These are phyloP conservation scores for Nakazawaea anatomiae DNA, from an alignment of 805 yeast genomes.

Conservation along the genomic window DNA sequence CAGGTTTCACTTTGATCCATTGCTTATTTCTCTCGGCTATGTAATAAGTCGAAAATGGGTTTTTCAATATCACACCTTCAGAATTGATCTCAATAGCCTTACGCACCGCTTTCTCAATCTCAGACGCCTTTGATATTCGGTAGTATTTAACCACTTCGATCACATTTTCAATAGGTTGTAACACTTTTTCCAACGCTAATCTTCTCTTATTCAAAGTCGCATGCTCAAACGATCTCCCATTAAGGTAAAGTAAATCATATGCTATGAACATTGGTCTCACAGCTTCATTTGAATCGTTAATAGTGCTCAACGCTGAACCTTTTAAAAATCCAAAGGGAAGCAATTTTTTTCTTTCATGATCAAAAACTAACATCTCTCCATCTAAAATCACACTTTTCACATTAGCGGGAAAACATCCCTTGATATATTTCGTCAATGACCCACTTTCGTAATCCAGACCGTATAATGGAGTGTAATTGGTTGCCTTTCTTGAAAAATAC, in stretches of 20 bases:
- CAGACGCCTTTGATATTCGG: slow-evolving; percentile 37
- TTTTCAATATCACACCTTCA: slow-evolving; percentile 82
- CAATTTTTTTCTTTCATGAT: slow-evolving; percentile 45
- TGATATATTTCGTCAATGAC: slow-evolving; percentile 19
- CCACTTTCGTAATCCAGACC: slow-evolving; percentile 50
- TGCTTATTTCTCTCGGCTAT: slow-evolving; percentile 53
- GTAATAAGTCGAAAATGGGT: slow-evolving; percentile 49
- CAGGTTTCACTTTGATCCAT: slow-evolving; percentile 94
- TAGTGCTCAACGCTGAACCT: slow-evolving; percentile 49
- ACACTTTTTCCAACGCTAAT: slow-evolving; percentile 36
- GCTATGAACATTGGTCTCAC: slow-evolving; percentile 52
- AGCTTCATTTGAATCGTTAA: slow-evolving; percentile 16
- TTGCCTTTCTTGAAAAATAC: slow-evolving; percentile 61
- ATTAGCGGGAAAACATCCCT: slow-evolving; percentile 20
- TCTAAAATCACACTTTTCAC: slow-evolving; percentile 51
- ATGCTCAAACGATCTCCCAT: slow-evolving; percentile 56
- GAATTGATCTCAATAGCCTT: slow-evolving; percentile 55
- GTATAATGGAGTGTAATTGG: slow-evolving; percentile 67
- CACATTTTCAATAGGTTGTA: slow-evolving; percentile 38
- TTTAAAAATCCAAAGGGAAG: slow-evolving; percentile 81
- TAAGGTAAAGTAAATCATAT: slow-evolving; percentile 69
- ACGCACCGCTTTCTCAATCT: slow-evolving; percentile 50
- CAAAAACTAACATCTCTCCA: slow-evolving; percentile 94
- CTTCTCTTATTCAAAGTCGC: slow-evolving; percentile 54
- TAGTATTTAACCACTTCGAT: slow-evolving; percentile 43